phyloP scores from a whole-genome alignment of 2,329 filamentous ascomycete species.

The Ceratocystis variospora region DNA sequence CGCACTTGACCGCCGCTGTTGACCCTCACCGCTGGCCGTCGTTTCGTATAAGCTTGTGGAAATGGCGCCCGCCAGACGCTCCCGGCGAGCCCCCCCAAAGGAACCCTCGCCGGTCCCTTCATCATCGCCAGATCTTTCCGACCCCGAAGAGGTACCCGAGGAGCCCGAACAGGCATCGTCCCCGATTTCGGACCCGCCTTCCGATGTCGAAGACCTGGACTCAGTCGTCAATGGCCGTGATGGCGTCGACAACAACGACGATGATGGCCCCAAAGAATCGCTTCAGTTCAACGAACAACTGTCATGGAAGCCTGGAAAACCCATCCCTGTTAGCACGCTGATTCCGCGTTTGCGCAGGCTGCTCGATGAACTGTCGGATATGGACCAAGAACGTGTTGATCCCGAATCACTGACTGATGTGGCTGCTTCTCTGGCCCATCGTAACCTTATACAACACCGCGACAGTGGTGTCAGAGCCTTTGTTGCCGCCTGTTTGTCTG shows the following conservation, averaged over 20 bases:
- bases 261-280: slow-evolving; percentile 21
- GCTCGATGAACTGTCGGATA: slow-evolving; percentile 65
- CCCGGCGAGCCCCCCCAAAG: slow-evolving; percentile 18
- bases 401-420: slow-evolving; percentile 71
- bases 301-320: slow-evolving; percentile 81
- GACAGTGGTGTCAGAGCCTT: slow-evolving; percentile 87
- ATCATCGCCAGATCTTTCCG: slow-evolving; percentile 17
- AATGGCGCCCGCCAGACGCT: slow-evolving; percentile 19
- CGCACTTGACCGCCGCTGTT: not conserved
- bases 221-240: slow-evolving; percentile 13
- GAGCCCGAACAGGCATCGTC: slow-evolving; percentile 16
- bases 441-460: slow-evolving; percentile 76
- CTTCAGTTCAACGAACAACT: slow-evolving; percentile 76
- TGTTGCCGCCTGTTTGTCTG: slow-evolving; percentile 76
- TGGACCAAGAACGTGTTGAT: slow-evolving; percentile 78
- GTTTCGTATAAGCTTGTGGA: not conserved
- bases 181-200: slow-evolving; percentile 18
- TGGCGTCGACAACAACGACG: slow-evolving; percentile 21
- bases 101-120: slow-evolving; percentile 13
- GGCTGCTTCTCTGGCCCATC: slow-evolving; percentile 69
- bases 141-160: slow-evolving; percentile 16
- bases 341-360: slow-evolving; percentile 68
- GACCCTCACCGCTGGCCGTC: not conserved
- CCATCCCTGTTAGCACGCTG: slow-evolving; percentile 71
- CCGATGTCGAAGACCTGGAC: slow-evolving; percentile 17